Percentiles rank a stretch among this genome's conserved stretches.
Evolutionary conservation across 2,329 filamentous ascomycete genomes (phyloP).

Genomic region (Colletotrichum viniferum): DNA sequence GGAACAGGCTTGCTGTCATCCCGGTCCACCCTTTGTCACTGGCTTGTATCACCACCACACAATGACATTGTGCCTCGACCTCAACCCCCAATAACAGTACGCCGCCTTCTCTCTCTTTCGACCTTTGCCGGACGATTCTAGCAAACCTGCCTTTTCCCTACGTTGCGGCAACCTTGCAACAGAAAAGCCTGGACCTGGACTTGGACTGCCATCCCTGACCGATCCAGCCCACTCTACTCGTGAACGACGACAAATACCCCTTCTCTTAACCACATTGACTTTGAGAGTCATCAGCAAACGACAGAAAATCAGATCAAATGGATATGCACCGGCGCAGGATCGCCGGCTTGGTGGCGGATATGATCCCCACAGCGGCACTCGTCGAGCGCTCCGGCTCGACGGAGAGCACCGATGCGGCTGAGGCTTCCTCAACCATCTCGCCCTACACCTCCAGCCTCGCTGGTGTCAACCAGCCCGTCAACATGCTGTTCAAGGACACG

Average conservation of each 20-base stretch:
- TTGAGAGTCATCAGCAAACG: neutral
- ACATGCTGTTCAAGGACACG: slow-evolving; percentile 60
- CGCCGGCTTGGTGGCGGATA: slow-evolving; percentile 30
- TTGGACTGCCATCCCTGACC: neutral
- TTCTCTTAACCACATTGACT: neutral
- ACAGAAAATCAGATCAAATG: slow-evolving; percentile 29
- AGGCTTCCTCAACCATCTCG: slow-evolving; percentile 51
- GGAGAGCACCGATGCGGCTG: slow-evolving; percentile 27
- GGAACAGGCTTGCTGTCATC: slow-evolving; percentile 9
- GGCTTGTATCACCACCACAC: neutral
- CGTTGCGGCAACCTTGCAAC: neutral
- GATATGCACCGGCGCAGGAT: slow-evolving; percentile 31
- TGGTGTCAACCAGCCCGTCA: slow-evolving; percentile 64
- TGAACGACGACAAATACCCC: neutral
- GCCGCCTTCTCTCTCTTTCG: neutral
- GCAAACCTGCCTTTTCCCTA: neutral
- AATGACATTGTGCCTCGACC: slow-evolving; percentile 18
- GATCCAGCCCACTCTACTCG: neutral
- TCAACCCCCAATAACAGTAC: slow-evolving; percentile 6
- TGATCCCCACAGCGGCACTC: slow-evolving; percentile 34
- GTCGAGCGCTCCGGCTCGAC: slow-evolving; percentile 27
- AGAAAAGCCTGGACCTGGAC: neutral
- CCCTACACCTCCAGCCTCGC: slow-evolving; percentile 61
- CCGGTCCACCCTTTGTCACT: slow-evolving; percentile 1
- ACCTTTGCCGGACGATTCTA: slow-evolving; percentile 4